Evolutionary conservation across 2,329 filamentous ascomycete species (phyloP).

Genomic region (Fusarium tjaetaba): DNA sequence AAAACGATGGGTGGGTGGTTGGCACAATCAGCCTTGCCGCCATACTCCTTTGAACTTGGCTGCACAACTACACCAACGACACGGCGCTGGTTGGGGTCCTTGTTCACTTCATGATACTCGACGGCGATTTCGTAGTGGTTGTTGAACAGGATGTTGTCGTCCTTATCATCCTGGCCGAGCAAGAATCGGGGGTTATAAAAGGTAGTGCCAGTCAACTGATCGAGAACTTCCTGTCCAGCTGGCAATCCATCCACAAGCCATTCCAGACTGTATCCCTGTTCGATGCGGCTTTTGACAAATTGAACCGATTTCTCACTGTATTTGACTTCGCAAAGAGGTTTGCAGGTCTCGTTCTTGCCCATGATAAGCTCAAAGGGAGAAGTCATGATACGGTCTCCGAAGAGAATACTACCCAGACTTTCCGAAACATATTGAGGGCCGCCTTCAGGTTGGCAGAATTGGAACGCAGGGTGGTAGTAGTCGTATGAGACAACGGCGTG

Average conservation of each 20-base stretch:
- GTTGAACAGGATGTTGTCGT: constrained; percentile 74
- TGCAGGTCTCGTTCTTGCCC: constrained; percentile 88
- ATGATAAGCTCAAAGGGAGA: constrained; percentile 92
- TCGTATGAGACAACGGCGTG: constrained; percentile 96
- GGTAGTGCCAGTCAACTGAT: constrained; percentile 77
- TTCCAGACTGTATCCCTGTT: constrained; percentile 89
- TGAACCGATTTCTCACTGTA: constrained; percentile 73
- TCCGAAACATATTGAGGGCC: constrained; percentile 85
- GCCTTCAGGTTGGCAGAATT: constrained; percentile 84
- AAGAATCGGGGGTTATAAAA: constrained; percentile 95
- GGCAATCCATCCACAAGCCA: constrained; percentile 96
- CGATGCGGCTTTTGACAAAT: constrained; percentile 86
- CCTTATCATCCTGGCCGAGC: constrained; percentile 68
- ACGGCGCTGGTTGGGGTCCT: constrained; percentile 74
- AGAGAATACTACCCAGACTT: constrained; percentile 89
- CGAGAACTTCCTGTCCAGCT: constrained; percentile 83
- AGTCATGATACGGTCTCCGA: constrained; percentile 97
- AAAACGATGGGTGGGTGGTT: constrained; percentile 70
- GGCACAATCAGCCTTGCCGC: constrained; percentile 71
- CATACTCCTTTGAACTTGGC: constrained; percentile 75
- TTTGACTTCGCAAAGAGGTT: constrained; percentile 75
- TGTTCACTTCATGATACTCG: constrained; percentile 86
- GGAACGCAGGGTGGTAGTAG: constrained; percentile 90
- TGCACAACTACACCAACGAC: constrained; percentile 93
- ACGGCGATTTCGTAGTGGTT: constrained; percentile 96